Evolutionary conservation across 345 rosid species (phyloP).

Genomic region (Microcos paniculata): DNA sequence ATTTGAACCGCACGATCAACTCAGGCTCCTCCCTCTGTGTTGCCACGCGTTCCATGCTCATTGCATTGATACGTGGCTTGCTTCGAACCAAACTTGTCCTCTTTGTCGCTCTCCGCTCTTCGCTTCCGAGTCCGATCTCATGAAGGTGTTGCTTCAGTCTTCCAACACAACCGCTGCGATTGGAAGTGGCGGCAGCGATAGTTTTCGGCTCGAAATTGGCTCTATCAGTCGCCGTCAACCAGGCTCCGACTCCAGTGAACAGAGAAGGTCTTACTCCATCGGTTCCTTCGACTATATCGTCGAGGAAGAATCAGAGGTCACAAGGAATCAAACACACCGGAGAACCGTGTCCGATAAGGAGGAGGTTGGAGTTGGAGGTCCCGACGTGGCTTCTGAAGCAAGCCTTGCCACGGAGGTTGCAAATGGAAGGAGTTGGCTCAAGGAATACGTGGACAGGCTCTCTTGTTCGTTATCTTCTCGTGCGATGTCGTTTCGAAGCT

Average conservation of each 20-base stretch:
- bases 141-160: constrained; percentile 41
- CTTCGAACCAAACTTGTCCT: constrained; percentile 77
- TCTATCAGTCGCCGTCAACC: constrained; percentile 62
- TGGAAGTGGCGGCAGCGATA: constrained; percentile 32
- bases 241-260: constrained; percentile 27
- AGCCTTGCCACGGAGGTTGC: constrained; percentile 59
- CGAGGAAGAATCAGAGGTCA: constrained; percentile 68
- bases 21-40: constrained; percentile 83
- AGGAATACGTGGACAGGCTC: constrained; percentile 79
- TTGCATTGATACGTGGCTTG: constrained; percentile 83
- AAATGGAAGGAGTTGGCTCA: constrained; percentile 72
- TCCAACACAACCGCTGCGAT: background rate
- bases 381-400: constrained; percentile 32
- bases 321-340: constrained; percentile 37
- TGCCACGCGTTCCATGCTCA: constrained; percentile 86
- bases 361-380: constrained; percentile 25
- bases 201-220: constrained; percentile 90
- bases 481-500: constrained; percentile 67
- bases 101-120: constrained; percentile 77
- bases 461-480: constrained; percentile 69
- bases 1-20: constrained; percentile 70
- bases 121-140: constrained; percentile 63
- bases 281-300: constrained; percentile 86
- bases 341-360: constrained; percentile 59
- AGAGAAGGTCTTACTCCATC: constrained; percentile 61